Conservation (phyloP, 2,329 filamentous ascomycete species). For the Akanthomyces lecanii region DNA sequence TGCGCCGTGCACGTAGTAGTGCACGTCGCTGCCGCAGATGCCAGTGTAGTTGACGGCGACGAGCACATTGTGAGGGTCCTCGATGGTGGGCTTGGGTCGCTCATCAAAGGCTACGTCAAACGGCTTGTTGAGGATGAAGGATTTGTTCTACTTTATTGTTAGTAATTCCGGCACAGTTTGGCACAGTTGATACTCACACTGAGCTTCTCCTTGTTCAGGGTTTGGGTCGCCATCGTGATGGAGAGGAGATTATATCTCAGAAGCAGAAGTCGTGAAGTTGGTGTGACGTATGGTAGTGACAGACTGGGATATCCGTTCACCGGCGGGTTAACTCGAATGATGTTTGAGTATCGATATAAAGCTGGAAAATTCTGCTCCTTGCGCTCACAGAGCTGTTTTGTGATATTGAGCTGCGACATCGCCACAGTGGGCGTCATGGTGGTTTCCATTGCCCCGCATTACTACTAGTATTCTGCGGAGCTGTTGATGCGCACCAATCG, state of each 20-base stretch:
- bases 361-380: not conserved
- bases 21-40: conserved; percentile 81
- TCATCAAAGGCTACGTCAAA: conserved; percentile 71
- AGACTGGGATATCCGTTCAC: not conserved
- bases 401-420: conserved; percentile 1
- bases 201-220: conserved; percentile 26
- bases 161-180: not conserved
- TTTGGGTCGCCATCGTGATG: conserved; percentile 25
- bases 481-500: conserved; percentile 17
- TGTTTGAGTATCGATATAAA: not conserved
- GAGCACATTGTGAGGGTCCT: conserved; percentile 68
- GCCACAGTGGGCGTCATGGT: conserved; percentile 1
- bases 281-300: not conserved
- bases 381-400: not conserved
- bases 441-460: conserved; percentile 8
- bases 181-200: conserved; percentile 23
- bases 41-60: conserved; percentile 81
- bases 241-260: not conserved
- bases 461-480: conserved; percentile 2
- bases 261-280: no score
- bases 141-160: conserved; percentile 59
- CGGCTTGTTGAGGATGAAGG: conserved; percentile 76
- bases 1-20: conserved; percentile 84
- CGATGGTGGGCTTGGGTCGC: conserved; percentile 65
- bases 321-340: not conserved